Conservation (phyloP, 768 basidiomycete genomes). For the Suillus cothurnatus region DNA sequence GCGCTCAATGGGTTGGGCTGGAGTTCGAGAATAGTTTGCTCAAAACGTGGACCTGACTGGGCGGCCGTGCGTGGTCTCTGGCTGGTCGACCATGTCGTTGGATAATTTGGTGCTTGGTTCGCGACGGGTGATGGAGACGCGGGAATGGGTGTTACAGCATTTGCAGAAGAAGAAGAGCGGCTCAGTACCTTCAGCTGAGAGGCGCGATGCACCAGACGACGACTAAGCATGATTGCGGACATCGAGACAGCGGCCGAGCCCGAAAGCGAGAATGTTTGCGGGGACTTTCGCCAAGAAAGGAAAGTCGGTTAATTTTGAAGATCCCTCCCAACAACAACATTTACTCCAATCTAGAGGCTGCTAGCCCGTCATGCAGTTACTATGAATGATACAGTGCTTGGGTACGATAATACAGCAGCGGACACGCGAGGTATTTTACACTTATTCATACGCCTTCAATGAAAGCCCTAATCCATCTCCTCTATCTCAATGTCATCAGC, state of each 20-base stretch:
- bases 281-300: slow-evolving; percentile 16
- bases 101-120: slow-evolving; percentile 82
- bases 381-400: not conserved
- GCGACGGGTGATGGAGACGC: slow-evolving; percentile 35
- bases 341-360: not conserved
- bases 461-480: slow-evolving; percentile 54
- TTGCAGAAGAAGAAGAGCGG: slow-evolving; percentile 26
- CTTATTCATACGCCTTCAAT: slow-evolving; percentile 13
- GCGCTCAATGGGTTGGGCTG: slow-evolving; percentile 92
- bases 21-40: slow-evolving; percentile 84
- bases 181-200: slow-evolving; percentile 16
- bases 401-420: not conserved
- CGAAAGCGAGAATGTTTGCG: slow-evolving; percentile 1
- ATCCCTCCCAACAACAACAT: not conserved
- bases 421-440: not conserved
- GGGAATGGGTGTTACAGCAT: slow-evolving; percentile 15
- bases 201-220: slow-evolving; percentile 25
- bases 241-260: slow-evolving; percentile 11
- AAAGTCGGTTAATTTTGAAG: slow-evolving; percentile 4
- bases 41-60: slow-evolving; percentile 78
- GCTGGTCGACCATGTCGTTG: slow-evolving; percentile 81
- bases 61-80: slow-evolving; percentile 71
- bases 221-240: slow-evolving; percentile 27
- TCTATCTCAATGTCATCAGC: slow-evolving; percentile 56
- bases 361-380: not conserved